phyloP scores from a whole-genome alignment of 2,329 filamentous ascomycete species.

The Verticillium nonalfalfae region DNA sequence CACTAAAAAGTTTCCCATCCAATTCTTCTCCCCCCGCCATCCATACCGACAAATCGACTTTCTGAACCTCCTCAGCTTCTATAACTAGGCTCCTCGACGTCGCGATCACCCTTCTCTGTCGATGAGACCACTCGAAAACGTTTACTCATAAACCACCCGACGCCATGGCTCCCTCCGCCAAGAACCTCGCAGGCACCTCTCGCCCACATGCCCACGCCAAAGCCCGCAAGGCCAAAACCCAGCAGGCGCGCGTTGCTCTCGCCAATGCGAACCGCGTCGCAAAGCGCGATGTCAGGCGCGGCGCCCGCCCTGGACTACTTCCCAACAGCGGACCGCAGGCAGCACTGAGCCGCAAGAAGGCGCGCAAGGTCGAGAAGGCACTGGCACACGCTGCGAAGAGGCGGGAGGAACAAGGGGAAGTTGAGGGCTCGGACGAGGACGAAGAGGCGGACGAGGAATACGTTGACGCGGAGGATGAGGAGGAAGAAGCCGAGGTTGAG shows the following conservation, averaged over 20 bases:
- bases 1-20: conserved; percentile 6
- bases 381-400: conserved; percentile 45
- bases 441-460: neutral
- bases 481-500: neutral
- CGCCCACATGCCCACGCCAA: conserved; percentile 45
- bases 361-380: conserved; percentile 49
- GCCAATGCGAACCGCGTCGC: conserved; percentile 26
- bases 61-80: neutral
- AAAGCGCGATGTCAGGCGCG: conserved; percentile 37
- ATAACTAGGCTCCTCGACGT: neutral
- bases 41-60: neutral
- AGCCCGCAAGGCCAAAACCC: conserved; percentile 36
- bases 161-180: conserved; percentile 44
- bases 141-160: neutral
- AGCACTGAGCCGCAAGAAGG: conserved; percentile 47
- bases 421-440: neutral
- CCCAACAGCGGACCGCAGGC: conserved; percentile 49
- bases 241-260: conserved; percentile 30
- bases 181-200: conserved; percentile 52
- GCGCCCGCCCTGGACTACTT: conserved; percentile 45
- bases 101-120: too few species aligned
- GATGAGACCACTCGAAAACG: too few species aligned
- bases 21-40: neutral
- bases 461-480: neutral
- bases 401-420: neutral